Base-by-base conservation (phyloP, 345 rosid species). In the Balakata baccata region DNA sequence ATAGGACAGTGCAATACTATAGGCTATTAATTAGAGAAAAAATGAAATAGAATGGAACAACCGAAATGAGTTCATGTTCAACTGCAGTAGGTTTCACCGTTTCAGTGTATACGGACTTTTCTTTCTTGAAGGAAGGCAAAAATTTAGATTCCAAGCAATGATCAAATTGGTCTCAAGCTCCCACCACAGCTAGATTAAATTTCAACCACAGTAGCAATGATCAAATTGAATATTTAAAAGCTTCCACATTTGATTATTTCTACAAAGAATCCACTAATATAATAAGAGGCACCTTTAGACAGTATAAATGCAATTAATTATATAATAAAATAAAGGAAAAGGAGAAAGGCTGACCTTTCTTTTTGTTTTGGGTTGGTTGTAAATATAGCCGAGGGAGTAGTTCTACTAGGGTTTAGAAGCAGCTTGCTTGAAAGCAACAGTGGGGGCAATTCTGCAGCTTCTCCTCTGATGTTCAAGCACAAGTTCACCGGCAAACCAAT, bases 351-450 rank as follows among this genome's bases (percentile, higher is more conserved):
- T 74, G 66, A 79, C 88, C 84, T 65, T 71, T 80, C 74, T 17
- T 38, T 29, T 72, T 64, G 74, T 50, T 78, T 75, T 77, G 75
- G 77, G 71, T 73, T 72, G 73, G 79, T 77, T 75, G 79, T 50
- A 79, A 13, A 59, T 71, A 69, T 60, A 77, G 20, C 73, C 68
- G 80, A 66, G 11, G 79, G 58, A 67, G 50, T 0, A 10, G 67
- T 53, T 75, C 79, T 88, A 84, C 67, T 72, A 74, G 62, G 86
- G 50, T 54, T 82, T 79, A 22, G 78, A 79, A 54, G 83, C 79
- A 46, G 89, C 86, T 84, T 92, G 96, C 86, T 94, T 94, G 88
- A 94, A 89, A 50, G 92, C 98, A 62, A 94, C 98, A 78, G 99
- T 94, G 83, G 99, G 99, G 80, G 98, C 93, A 12, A 94, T 92